A percentile compares a stretch with the other conserved stretches of the same genome.
phyloP scores from a whole-genome alignment of 2,329 filamentous ascomycete species.

The Calonectria leucothoes region DNA sequence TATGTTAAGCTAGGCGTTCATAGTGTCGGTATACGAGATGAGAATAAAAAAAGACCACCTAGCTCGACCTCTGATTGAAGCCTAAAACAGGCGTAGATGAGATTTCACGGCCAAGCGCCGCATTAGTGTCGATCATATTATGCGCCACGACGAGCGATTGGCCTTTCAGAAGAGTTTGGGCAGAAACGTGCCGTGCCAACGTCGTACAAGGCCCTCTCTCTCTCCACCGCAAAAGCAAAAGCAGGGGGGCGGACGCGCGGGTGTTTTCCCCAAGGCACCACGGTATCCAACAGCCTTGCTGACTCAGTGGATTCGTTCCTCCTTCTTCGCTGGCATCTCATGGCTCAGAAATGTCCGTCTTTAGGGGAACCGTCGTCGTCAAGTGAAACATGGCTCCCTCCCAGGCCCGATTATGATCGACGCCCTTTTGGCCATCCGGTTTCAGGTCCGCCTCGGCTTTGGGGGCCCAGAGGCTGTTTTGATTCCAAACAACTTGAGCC shows the following conservation, averaged over 20 bases:
- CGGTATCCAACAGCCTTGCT: not conserved
- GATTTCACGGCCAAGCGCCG: not conserved
- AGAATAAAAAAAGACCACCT: not conserved
- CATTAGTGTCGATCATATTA: not conserved
- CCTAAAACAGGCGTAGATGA: not conserved
- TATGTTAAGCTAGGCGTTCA: not conserved
- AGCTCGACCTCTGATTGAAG: not conserved
- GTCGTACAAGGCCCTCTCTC: not conserved
- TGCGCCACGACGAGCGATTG: not conserved
- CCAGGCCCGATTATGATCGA: conserved; percentile 14
- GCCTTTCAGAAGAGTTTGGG: not conserved
- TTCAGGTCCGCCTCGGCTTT: not conserved
- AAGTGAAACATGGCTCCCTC: conserved; percentile 8
- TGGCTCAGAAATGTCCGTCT: not conserved
- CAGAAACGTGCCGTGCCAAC: not conserved
- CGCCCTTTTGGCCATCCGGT: not conserved
- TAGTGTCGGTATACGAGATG: not conserved
- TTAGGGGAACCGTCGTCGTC: not conserved
- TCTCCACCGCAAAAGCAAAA: not conserved
- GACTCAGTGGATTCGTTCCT: not conserved
- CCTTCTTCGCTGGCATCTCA: not conserved
- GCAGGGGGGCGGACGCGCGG: no score
- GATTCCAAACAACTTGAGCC: not conserved
- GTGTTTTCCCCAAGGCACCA: no score
- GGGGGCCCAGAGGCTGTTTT: not conserved